Percentiles rank a stretch among this genome's conserved stretches.
These are phyloP conservation scores for Ceratobasidium theobromae DNA, from an alignment of 1,284 basidiomycete genomes.

Conservation along the genomic window DNA sequence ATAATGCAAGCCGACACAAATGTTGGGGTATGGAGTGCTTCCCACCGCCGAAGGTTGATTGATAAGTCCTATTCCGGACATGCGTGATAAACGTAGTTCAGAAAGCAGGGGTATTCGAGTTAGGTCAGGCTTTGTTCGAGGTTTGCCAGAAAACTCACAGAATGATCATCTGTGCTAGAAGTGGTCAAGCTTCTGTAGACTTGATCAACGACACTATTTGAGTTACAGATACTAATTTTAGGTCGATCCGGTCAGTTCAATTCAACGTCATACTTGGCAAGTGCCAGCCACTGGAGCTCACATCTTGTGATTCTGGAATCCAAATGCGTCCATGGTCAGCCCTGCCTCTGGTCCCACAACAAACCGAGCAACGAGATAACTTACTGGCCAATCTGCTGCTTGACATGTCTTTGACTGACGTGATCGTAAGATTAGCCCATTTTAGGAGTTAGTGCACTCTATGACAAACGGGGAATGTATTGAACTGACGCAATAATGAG, in stretches of 20 bases:
- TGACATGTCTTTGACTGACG: slow-evolving; percentile 22
- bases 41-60: slow-evolving; percentile 24
- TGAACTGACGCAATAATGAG: slow-evolving; percentile 19
- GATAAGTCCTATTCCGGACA: neutral
- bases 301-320: slow-evolving; percentile 4
- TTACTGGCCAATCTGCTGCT: slow-evolving; percentile 20
- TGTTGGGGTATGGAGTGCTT: slow-evolving; percentile 7
- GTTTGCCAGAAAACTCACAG: neutral
- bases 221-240: neutral
- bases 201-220: slow-evolving; percentile 14
- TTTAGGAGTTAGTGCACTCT: neutral
- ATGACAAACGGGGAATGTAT: neutral
- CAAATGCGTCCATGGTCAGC: neutral
- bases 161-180: neutral
- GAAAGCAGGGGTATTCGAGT: too few relatives aligned
- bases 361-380: neutral
- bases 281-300: neutral
- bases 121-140: too few relatives aligned
- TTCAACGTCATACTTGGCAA: neutral
- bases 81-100: neutral
- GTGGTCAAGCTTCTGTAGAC: neutral
- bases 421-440: slow-evolving; percentile 6
- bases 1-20: neutral
- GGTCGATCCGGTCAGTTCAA: neutral
- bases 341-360: neutral